These are phyloP conservation scores for Mycena galopus DNA, from an alignment of 768 basidiomycete species.

Conservation along the genomic window DNA sequence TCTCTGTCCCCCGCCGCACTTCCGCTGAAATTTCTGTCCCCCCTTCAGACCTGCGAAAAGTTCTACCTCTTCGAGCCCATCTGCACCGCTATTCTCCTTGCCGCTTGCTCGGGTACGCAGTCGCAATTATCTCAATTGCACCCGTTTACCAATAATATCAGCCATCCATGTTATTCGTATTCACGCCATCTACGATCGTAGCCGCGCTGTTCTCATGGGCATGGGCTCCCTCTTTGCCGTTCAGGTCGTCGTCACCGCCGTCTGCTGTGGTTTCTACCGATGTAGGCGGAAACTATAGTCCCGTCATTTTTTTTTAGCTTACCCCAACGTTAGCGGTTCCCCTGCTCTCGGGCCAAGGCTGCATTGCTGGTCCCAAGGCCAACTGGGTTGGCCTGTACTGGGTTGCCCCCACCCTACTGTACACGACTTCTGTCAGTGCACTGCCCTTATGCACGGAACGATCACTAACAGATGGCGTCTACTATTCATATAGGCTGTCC, in stretches of 20 bases:
- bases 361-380: slow-evolving; percentile 85
- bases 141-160: slow-evolving; percentile 39
- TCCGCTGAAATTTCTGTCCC: slow-evolving; percentile 7
- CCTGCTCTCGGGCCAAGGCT: slow-evolving; percentile 80
- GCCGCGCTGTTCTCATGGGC: slow-evolving; percentile 61
- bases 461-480: background rate
- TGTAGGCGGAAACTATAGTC: slow-evolving; percentile 54
- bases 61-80: slow-evolving; percentile 92
- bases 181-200: slow-evolving; percentile 83
- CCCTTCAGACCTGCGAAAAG: slow-evolving; percentile 65
- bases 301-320: background rate
- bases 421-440: slow-evolving; percentile 71
- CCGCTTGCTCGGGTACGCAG: slow-evolving; percentile 71
- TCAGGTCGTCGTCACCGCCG: slow-evolving; percentile 79
- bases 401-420: slow-evolving; percentile 81
- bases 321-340: slow-evolving; percentile 66
- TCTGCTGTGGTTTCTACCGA: slow-evolving; percentile 84
- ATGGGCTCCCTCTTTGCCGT: slow-evolving; percentile 73
- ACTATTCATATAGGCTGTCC: slow-evolving; percentile 57
- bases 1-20: background rate
- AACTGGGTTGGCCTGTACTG: slow-evolving; percentile 92
- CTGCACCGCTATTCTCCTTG: slow-evolving; percentile 84
- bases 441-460: slow-evolving; percentile 1
- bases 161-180: slow-evolving; percentile 83
- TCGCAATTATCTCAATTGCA: background rate